Conservation (phyloP, 202 grass and related monocot species). For the Hordeum pubiflorum region DNA sequence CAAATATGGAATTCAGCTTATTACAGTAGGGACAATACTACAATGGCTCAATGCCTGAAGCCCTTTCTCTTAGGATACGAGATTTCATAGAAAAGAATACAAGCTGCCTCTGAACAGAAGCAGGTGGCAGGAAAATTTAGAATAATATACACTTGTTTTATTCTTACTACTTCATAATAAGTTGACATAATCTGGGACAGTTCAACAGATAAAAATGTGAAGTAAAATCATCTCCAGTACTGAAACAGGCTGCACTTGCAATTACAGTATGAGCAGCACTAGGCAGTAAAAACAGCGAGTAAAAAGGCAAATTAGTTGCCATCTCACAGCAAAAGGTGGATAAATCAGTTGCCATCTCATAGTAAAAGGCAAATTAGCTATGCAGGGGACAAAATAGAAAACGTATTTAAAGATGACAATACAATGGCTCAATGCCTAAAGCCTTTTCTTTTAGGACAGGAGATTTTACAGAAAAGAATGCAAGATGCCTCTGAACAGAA, state of each 20-base stretch:
- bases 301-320: not conserved
- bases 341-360: not conserved
- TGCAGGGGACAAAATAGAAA: not conserved
- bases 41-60: not conserved
- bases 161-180: not conserved
- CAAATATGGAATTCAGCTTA: not conserved
- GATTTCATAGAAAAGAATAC: not conserved
- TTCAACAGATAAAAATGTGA: not conserved
- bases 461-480: no score
- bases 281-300: not conserved
- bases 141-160: not conserved
- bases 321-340: no score
- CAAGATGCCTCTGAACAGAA: not conserved
- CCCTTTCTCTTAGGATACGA: not conserved
- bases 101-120: not conserved
- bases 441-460: no score
- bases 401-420: not conserved
- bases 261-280: not conserved
- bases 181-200: not conserved
- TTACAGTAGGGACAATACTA: not conserved
- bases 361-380: not conserved
- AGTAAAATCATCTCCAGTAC: not conserved
- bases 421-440: not conserved
- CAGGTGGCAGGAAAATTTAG: not conserved
- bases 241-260: not conserved